These are phyloP conservation scores for Picochlorum sp. DNA, from an alignment of 139 green algal species.

Conservation along the genomic window DNA sequence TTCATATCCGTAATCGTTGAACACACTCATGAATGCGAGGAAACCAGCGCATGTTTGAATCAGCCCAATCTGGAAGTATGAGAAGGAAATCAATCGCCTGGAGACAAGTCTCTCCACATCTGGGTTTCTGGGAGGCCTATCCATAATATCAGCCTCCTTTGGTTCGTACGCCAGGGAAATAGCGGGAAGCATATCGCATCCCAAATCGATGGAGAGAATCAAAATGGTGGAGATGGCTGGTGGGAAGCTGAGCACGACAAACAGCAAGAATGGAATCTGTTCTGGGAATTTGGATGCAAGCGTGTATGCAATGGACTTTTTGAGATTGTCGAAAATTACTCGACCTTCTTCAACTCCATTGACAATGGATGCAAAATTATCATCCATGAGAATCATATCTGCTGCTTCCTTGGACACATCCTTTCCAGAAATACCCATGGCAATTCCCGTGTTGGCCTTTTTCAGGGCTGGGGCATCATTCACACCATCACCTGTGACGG, in stretches of 20 bases:
- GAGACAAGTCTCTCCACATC: constrained; percentile 52
- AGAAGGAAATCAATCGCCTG: constrained; percentile 54
- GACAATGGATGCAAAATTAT: constrained; percentile 85
- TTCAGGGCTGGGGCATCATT: constrained; percentile 99
- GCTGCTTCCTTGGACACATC: constrained; percentile 76
- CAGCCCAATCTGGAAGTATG: constrained; percentile 72
- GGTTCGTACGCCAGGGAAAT: constrained; percentile 78
- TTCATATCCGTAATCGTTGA: constrained; percentile 74
- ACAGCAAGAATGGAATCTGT: constrained; percentile 55
- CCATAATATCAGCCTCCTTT: constrained; percentile 72
- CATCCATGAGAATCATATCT: constrained; percentile 78
- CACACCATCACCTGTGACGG: constrained; percentile 96
- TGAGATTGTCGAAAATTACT: constrained; percentile 81
- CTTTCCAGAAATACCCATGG: constrained; percentile 88
- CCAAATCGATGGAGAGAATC: constrained; percentile 72
- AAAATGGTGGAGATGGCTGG: constrained; percentile 70
- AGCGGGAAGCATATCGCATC: constrained; percentile 69
- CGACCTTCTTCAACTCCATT: constrained; percentile 69
- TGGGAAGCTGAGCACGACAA: constrained; percentile 50
- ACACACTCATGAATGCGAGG: constrained; percentile 61
- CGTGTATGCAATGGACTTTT: constrained; percentile 77
- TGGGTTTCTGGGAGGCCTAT: constrained; percentile 53
- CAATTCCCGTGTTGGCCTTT: constrained; percentile 95
- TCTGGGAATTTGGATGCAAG: constrained; percentile 69
- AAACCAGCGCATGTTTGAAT: constrained; percentile 55